Evolutionary conservation across 495 filamentous ascomycete species (phyloP), one percentile per base, ranked within the genome.

Genomic region (Beverwykella pulmonaria): DNA sequence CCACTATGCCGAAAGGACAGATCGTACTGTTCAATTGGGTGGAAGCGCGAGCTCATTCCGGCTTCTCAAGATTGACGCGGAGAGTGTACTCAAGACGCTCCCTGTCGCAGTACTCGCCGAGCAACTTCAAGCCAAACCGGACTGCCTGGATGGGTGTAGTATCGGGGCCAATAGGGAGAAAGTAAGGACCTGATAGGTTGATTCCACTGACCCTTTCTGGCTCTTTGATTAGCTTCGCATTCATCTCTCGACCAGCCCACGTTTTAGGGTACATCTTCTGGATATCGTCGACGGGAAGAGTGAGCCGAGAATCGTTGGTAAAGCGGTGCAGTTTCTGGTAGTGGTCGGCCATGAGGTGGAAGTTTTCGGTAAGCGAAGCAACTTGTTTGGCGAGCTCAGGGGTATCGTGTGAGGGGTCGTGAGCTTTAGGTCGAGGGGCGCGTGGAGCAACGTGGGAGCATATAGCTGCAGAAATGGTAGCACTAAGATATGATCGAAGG

Each of bases 121-220:
- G 60, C 22, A 68, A 55, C 44, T 47, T 49, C 19, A 68, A 27
- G 9, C 65, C 69, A 55, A 72, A 72, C 14, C 69, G 54, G 5
- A 72, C 69, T 14, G 61, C 61, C 48, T 72, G 69, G 44, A 72
- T 60, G 2, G 69, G 69, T 2, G 65, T 65, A 1, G 65, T 72
- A 32, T 63, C 65, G 22, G 15, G 50, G 10, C 23, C 17, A 22
- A 72, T 49, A 8, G 69, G 69, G 1, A 72, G 69, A 20, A 61
- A 68, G 34, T 65, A 72, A 0, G 69, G 65, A 14, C 69, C 69
- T 4, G 48, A 55, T 2, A 72, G 61, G 25, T 62, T 57, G 50
- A 36, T 52, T 17, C 25, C 61, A 19, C 14, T 26, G 9, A 65
- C 7, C 20, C 41, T 62, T 30, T 68, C 65, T 30, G 48, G n/a